Base-by-base conservation (phyloP, 768 basidiomycete genomes). In the Phallus indusiatus region DNA sequence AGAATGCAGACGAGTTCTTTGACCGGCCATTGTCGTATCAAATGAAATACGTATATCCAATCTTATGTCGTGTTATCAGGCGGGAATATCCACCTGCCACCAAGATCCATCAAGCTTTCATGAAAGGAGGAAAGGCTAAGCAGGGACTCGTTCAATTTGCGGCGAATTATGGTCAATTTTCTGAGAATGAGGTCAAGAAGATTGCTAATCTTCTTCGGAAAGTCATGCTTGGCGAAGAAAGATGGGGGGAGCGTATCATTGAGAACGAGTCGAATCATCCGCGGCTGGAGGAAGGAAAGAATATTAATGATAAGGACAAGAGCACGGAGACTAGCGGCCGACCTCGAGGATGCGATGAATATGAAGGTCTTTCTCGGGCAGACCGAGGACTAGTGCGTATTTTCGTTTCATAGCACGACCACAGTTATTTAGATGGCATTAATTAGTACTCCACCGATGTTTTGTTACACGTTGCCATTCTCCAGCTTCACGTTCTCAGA, bases 401-500 rank as follows among this genome's bases (percentile, higher is more conserved):
- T 17, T 18, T 16, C 42, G 5, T 17, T 37, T 20, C 2, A 33
- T 22, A 16, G 35, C 34, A 2, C 46, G 34, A 16, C 10, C 20
- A 17, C 10, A 14, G n/a, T 35, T 21, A 42, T 22, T 28, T 22
- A 33, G 37, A 47, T 33, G 37, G 10, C 14, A 20, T 24, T 4
- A 24, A 24, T 12, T 52, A 64, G 63, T 64, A 64, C 47, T 49
- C 48, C 47, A 37, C 80, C 37, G 82, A 85, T 60, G 77, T 91
- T 33, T 78, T 91, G 11, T 75, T 89, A 5, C 85, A 83, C 1
- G 88, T 89, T 68, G 77, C 84, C 2, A 74, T 87, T 46, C 73
- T 84, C 47, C 89, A 91, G 65, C 74, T 91, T 9, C 73, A 88
- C n/a, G 71, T 89, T 14, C 90, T 87, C 85, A 81, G 86, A 11